Evolutionary conservation across 371 early-diverging fungal genomes (phyloP).

Genomic region (Synchytrium microbalum): DNA sequence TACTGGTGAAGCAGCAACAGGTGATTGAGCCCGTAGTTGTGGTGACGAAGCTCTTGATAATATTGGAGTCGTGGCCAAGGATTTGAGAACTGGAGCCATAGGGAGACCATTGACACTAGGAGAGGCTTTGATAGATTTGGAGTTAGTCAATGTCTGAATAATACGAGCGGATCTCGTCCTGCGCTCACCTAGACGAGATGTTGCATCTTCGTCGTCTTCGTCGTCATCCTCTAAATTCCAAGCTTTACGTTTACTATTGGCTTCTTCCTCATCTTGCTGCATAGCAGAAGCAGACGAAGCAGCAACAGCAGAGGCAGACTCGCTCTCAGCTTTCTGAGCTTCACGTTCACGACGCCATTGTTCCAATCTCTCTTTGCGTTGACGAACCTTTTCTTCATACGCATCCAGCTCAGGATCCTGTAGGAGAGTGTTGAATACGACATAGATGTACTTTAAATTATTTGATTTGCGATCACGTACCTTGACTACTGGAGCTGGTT

Average conservation of each 20-base stretch:
- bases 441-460: no score
- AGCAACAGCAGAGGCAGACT: slow-evolving; percentile 10
- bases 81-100: not conserved
- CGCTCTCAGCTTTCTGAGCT: slow-evolving; percentile 45
- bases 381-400: slow-evolving; percentile 54
- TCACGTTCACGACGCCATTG: slow-evolving; percentile 55
- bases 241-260: slow-evolving; percentile 21
- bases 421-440: not conserved
- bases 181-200: not conserved
- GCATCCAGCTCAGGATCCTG: slow-evolving; percentile 2
- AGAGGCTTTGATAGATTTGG: no score
- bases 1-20: slow-evolving; percentile 3
- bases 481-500: no score
- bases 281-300: slow-evolving; percentile 12
- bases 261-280: slow-evolving; percentile 14
- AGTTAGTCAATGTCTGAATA: no score
- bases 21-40: no score
- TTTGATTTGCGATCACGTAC: no score
- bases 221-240: slow-evolving; percentile 33
- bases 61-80: not conserved
- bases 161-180: no score
- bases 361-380: slow-evolving; percentile 62
- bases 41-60: no score
- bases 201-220: slow-evolving; percentile 29
- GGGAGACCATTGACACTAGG: not conserved